Evolutionary conservation across 2,329 filamentous ascomycete genomes (phyloP).

Genomic region (Teratosphaeria nubilosa): DNA sequence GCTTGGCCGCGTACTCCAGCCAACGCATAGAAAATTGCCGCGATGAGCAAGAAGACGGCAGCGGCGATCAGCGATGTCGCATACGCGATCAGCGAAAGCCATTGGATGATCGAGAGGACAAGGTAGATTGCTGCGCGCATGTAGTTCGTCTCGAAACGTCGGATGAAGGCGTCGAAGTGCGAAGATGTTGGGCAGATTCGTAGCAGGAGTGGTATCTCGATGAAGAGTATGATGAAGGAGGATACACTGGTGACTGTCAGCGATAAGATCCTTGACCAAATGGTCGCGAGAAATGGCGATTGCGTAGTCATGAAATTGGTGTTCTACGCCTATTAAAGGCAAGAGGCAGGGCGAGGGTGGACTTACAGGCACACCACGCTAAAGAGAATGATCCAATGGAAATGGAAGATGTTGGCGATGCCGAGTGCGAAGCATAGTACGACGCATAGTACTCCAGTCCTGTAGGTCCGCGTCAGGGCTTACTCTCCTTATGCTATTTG

Average conservation of each 20-base stretch:
- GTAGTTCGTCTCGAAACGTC: conserved; percentile 89
- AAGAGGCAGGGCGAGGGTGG: background rate
- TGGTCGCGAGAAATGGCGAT: background rate
- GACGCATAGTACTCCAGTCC: conserved; percentile 51
- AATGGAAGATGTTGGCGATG: conserved; percentile 58
- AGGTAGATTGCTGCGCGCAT: conserved; percentile 85
- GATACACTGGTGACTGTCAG: conserved; percentile 28
- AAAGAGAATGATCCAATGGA: conserved; percentile 50
- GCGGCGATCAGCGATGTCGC: conserved; percentile 73
- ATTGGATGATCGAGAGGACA: conserved; percentile 73
- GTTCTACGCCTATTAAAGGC: background rate
- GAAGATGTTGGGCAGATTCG: conserved; percentile 94
- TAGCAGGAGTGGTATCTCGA: conserved; percentile 80
- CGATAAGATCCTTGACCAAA: background rate
- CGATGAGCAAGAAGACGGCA: conserved; percentile 68
- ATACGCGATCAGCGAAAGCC: conserved; percentile 59
- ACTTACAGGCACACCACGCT: conserved; percentile 44
- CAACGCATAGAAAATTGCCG: conserved; percentile 68
- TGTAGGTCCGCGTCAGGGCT: conserved; percentile 15
- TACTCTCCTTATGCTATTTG: background rate
- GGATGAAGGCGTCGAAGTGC: conserved; percentile 80
- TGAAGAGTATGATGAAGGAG: conserved; percentile 42
- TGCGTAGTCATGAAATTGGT: background rate
- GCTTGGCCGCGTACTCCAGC: conserved; percentile 74
- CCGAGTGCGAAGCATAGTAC: conserved; percentile 57